Evolutionary conservation across 345 rosid genomes (phyloP), one percentile per base, ranked within the genome.

Genomic region (Eucalyptus fibrosa): DNA sequence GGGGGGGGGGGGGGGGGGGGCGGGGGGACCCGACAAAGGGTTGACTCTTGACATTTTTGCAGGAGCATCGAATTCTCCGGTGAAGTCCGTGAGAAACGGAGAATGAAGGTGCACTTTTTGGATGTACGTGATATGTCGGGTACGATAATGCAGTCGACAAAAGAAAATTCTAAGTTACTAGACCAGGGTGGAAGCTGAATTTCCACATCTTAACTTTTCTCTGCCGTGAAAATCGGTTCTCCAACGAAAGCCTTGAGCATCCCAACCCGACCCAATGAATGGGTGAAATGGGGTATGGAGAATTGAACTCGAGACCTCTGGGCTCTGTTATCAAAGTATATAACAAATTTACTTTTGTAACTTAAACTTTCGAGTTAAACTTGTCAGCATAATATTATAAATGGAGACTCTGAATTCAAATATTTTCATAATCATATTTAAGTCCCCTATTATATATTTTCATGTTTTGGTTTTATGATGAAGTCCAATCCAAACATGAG

Each of bases 331-430:
- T 53, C 11, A 8, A 18, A 53, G 8, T 53, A 8, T 53, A 8
- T 19, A 2, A 7, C 5, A 53, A 8, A 53, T 53, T 53, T 53
- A 53, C 9, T 19, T 53, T 8, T 19, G 8, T 53, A 53, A 53
- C 59, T 53, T 3, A 53, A 53, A 8, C 24, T 53, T 53, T 19
- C 1, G 56, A 19, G 56, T 53, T 18, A 53, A 53, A 19, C 23
- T 18, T 53, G 0, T 53, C 9, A 7, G 4, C 24, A 53, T 53
- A 17, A 50, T 50, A 17, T 17, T 50, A 19, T 18, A 7, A 40
- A 8, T 3, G 10, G 11, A 3, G 10, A 53, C 1, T 3, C 2
- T 53, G 5, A 53, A 53, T 53, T 53, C 24, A 8, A 0, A 53
- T 53, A 53, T 19, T 19, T 53, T 8, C 2, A 19, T 0, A 53